Percentiles rank a stretch among this genome's conserved stretches.
Evolutionary conservation across 257 asterid genomes (phyloP).

Genomic region (Eucommia ulmoides): DNA sequence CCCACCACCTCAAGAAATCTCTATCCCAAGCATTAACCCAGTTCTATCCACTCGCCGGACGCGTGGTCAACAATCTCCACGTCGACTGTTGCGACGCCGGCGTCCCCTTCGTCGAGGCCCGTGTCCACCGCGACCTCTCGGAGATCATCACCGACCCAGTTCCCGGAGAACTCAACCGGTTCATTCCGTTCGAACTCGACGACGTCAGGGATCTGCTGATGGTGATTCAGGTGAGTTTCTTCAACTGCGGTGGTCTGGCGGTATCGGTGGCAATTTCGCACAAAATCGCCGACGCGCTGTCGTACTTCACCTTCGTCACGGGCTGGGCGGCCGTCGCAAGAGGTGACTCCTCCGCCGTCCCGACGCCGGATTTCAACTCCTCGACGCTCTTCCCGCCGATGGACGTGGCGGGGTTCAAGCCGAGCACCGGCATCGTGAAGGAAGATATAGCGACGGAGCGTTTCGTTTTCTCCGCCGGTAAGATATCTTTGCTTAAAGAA

Average conservation of each 20-base stretch:
- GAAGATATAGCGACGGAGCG: background rate
- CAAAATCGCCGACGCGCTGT: background rate
- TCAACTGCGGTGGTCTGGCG: background rate
- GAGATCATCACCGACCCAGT: background rate
- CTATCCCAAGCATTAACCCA: background rate
- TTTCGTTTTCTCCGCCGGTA: background rate
- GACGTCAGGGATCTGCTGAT: background rate
- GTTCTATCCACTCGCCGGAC: background rate
- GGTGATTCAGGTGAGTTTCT: background rate
- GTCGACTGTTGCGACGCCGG: background rate
- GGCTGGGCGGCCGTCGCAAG: conserved; percentile 11
- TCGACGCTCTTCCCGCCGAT: background rate
- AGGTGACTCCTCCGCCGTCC: background rate
- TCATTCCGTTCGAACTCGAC: background rate
- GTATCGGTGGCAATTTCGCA: background rate
- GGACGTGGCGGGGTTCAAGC: background rate
- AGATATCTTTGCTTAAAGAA: no score
- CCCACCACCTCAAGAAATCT: background rate
- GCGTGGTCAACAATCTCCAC: background rate
- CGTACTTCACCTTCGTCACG: background rate
- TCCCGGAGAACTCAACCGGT: background rate
- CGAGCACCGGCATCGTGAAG: background rate
- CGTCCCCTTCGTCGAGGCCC: no score
- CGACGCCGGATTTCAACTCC: background rate
- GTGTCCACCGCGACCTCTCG: background rate